These are phyloP conservation scores for Quercus phellos DNA, from an alignment of 331 rosid species.

Conservation along the genomic window DNA sequence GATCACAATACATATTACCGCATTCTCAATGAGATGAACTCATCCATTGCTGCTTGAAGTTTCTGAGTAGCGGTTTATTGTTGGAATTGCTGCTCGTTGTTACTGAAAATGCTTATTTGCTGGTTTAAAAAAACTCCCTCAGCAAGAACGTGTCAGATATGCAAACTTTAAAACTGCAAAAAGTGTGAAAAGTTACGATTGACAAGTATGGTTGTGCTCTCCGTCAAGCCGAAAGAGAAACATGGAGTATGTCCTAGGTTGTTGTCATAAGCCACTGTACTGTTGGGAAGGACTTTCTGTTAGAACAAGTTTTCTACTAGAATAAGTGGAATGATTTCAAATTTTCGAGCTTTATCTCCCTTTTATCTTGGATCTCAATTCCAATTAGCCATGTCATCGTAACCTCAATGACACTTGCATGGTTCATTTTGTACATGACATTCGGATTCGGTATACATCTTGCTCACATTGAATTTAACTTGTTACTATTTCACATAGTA, in stretches of 20 bases:
- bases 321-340: not conserved
- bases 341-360: not conserved
- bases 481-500: not conserved
- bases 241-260: not conserved
- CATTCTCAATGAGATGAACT: conserved; percentile 69
- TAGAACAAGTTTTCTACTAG: not conserved
- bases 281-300: not conserved
- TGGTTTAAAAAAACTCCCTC: not conserved
- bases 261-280: not conserved
- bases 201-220: not conserved
- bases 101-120: not conserved
- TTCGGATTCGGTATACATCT: not conserved
- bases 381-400: not conserved
- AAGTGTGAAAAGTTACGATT: not conserved
- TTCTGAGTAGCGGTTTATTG: not conserved
- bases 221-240: not conserved
- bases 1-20: conserved; percentile 67
- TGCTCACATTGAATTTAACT: not conserved
- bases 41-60: conserved; percentile 50
- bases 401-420: not conserved
- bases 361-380: not conserved
- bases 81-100: not conserved
- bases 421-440: not conserved
- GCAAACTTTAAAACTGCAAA: not conserved
- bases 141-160: not conserved